phyloP scores from a whole-genome alignment of 2,329 filamentous ascomycete genomes.

The Verticillium alfalfae region DNA sequence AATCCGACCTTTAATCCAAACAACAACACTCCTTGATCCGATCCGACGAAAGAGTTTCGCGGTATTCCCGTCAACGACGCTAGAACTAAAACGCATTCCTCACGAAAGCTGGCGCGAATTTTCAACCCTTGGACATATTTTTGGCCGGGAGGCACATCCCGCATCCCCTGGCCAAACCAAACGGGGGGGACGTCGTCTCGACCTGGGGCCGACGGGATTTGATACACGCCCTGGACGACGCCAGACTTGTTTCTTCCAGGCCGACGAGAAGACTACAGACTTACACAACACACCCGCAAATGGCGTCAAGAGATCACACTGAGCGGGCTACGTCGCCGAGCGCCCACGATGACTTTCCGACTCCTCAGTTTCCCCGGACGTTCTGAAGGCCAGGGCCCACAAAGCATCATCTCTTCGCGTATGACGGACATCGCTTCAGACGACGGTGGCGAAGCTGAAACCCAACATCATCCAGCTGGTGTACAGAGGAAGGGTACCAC shows the following conservation, averaged over 20 bases:
- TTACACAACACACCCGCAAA: constrained; percentile 13
- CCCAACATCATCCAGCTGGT: constrained; percentile 28
- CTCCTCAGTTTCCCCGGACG: constrained; percentile 31
- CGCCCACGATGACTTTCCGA: constrained; percentile 31
- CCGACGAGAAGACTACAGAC: background rate
- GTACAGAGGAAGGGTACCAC: constrained; percentile 15
- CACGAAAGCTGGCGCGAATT: background rate
- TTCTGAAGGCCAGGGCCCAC: constrained; percentile 40
- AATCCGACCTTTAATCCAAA: background rate
- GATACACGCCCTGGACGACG: background rate
- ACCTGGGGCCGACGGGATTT: background rate
- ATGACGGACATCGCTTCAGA: constrained; percentile 62
- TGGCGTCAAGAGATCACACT: constrained; percentile 30
- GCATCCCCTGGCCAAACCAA: background rate
- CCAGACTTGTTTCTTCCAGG: background rate
- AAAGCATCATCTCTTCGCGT: constrained; percentile 66
- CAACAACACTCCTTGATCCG: background rate
- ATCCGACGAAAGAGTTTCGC: background rate
- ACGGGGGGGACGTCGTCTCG: background rate
- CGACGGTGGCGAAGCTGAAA: constrained; percentile 40
- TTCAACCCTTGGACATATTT: background rate
- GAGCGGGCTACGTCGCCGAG: constrained; percentile 27
- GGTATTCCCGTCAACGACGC: background rate
- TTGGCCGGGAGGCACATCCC: background rate
- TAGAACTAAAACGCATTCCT: background rate